Percentiles rank a stretch among this genome's conserved stretches.
phyloP scores from a whole-genome alignment of 1,139 yeast genomes.

The Pichia sp. region DNA sequence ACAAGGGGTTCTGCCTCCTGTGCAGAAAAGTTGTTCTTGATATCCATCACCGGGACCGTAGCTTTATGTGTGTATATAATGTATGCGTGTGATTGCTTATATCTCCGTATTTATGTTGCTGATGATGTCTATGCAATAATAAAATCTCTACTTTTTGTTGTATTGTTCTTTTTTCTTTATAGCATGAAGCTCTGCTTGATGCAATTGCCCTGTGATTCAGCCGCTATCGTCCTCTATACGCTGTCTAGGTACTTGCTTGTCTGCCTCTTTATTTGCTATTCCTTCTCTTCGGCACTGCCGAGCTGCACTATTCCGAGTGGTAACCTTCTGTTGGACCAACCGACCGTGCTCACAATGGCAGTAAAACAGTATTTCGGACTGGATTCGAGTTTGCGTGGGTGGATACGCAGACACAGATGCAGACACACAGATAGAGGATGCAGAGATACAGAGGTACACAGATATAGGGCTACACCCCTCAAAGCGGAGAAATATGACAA shows the following conservation, averaged over 20 bases:
- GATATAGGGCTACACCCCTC: background rate
- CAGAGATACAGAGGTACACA: no score
- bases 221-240: no score
- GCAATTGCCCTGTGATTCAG: no score
- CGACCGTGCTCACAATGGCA: background rate
- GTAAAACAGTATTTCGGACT: background rate
- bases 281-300: background rate
- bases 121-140: background rate
- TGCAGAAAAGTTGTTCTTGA: constrained; percentile 3
- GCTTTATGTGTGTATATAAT: background rate
- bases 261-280: background rate
- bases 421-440: background rate
- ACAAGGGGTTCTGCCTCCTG: constrained; percentile 24
- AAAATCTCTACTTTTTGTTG: no score
- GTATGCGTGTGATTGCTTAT: no score
- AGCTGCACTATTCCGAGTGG: background rate
- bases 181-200: no score
- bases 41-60: background rate
- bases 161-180: no score
- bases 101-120: no score
- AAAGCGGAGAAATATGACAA: background rate
- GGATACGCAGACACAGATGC: background rate
- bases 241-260: background rate
- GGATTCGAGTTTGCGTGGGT: background rate
- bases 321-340: background rate